phyloP scores from a whole-genome alignment of 768 basidiomycete species.

The Artomyces pyxidatus region DNA sequence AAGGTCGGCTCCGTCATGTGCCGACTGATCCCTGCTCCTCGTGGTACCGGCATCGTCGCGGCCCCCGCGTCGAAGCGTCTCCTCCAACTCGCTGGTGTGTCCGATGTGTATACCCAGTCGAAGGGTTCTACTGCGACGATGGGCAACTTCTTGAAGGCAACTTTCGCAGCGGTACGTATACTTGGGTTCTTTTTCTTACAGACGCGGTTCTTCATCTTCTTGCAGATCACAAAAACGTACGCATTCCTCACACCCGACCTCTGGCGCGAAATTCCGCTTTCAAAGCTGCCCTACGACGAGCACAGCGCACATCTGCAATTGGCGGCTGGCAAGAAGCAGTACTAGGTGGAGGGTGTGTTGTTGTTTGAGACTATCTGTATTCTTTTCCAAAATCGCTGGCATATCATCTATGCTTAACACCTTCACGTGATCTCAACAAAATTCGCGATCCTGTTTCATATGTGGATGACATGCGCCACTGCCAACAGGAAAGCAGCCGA shows the following conservation, averaged over 20 bases:
- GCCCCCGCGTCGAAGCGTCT: conserved; percentile 96
- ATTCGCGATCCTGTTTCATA: no score
- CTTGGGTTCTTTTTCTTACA: neutral
- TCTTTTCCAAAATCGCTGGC: conserved; percentile 11
- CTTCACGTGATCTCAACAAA: neutral
- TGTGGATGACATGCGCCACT: no score
- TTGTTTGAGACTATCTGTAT: conserved; percentile 3
- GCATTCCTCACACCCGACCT: conserved; percentile 97
- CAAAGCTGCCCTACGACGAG: conserved; percentile 90
- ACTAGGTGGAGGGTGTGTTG: conserved; percentile 30
- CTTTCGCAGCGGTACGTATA: conserved; percentile 75
- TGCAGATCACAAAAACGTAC: conserved; percentile 94
- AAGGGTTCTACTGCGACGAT: conserved; percentile 98
- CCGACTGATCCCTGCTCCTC: conserved; percentile 95
- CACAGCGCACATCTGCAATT: conserved; percentile 89
- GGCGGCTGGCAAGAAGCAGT: conserved; percentile 66
- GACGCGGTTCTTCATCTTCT: neutral
- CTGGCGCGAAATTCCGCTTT: conserved; percentile 90
- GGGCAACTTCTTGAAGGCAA: conserved; percentile 98
- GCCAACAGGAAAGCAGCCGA: no score
- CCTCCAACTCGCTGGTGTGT: conserved; percentile 94
- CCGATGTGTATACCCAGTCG: conserved; percentile 96
- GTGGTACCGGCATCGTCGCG: conserved; percentile 99
- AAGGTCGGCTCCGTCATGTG: conserved; percentile 99
- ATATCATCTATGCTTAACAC: conserved; percentile 1